These are phyloP conservation scores for Leptographium galeiforme DNA, from an alignment of 2,329 filamentous ascomycete species.

Conservation along the genomic window DNA sequence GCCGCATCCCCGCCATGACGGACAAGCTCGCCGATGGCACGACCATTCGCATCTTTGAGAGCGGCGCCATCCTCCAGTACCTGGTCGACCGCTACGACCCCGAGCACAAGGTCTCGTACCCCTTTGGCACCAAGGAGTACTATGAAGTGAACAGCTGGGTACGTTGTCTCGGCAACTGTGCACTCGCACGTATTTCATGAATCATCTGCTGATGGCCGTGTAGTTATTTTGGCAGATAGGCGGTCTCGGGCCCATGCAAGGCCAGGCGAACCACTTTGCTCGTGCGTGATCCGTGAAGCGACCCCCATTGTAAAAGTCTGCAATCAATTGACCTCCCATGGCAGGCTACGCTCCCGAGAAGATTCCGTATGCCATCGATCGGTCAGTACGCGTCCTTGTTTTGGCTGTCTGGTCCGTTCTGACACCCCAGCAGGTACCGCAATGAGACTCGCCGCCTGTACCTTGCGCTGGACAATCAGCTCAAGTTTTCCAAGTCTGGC, in stretches of 20 bases:
- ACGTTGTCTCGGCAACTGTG: no score
- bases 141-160: slow-evolving; percentile 74
- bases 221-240: slow-evolving; percentile 63
- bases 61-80: slow-evolving; percentile 73
- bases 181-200: no score
- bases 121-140: slow-evolving; percentile 56
- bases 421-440: slow-evolving; percentile 35
- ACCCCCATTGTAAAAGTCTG: background rate
- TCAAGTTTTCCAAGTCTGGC: slow-evolving; percentile 41
- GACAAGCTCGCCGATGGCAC: slow-evolving; percentile 65
- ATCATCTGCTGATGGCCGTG: background rate
- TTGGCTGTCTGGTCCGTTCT: background rate
- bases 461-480: slow-evolving; percentile 59
- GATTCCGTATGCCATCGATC: slow-evolving; percentile 69
- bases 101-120: slow-evolving; percentile 72
- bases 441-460: slow-evolving; percentile 80
- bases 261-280: slow-evolving; percentile 70
- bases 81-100: slow-evolving; percentile 69
- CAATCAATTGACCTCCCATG: no score
- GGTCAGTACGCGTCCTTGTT: slow-evolving; percentile 20
- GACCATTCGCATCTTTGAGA: slow-evolving; percentile 67
- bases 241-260: slow-evolving; percentile 72
- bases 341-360: slow-evolving; percentile 63
- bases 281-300: slow-evolving; percentile 26
- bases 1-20: slow-evolving; percentile 76